Evolutionary conservation across 129 eudicot genomes (phyloP).

Genomic region (Calendula officinalis): DNA sequence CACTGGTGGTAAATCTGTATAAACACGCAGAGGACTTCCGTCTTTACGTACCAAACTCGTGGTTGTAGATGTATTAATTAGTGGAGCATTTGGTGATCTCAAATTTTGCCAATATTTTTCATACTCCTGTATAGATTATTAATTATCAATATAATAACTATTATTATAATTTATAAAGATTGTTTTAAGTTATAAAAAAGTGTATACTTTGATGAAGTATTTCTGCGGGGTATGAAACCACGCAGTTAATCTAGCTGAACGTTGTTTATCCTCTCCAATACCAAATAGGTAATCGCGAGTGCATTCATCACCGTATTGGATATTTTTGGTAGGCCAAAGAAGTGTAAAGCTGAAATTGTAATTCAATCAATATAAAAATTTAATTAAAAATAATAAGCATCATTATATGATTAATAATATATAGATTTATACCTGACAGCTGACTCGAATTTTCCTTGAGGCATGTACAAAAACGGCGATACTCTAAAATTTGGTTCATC

Average conservation of each 20-base stretch:
- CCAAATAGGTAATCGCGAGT: slow-evolving; percentile 89
- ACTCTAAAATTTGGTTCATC: slow-evolving; percentile 91
- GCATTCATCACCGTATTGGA: slow-evolving; percentile 82
- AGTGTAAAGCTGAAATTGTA: slow-evolving; percentile 69
- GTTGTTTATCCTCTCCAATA: slow-evolving; percentile 91
- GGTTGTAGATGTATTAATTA: slow-evolving; percentile 34
- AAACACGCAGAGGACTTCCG: slow-evolving; percentile 62
- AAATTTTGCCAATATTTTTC: slow-evolving; percentile 58
- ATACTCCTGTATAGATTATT: slow-evolving; percentile 55
- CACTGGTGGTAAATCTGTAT: slow-evolving; percentile 80
- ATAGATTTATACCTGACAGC: slow-evolving; percentile 67
- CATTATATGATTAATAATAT: background rate
- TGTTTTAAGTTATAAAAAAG: slow-evolving; percentile 1
- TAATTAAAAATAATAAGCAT: background rate
- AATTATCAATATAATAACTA: background rate
- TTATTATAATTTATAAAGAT: background rate
- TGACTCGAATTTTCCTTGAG: slow-evolving; percentile 83
- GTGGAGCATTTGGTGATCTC: slow-evolving; percentile 38
- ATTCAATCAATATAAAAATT: background rate
- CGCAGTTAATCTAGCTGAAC: slow-evolving; percentile 92
- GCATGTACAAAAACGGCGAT: slow-evolving; percentile 94
- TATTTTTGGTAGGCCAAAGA: slow-evolving; percentile 73
- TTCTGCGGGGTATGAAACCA: slow-evolving; percentile 92
- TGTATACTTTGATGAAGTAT: slow-evolving; percentile 77
- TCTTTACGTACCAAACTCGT: slow-evolving; percentile 44